Percentiles rank a stretch among this genome's conserved stretches.
These are phyloP conservation scores for Funneliformis mosseae DNA, from an alignment of 192 early-diverging fungal species.

Conservation along the genomic window DNA sequence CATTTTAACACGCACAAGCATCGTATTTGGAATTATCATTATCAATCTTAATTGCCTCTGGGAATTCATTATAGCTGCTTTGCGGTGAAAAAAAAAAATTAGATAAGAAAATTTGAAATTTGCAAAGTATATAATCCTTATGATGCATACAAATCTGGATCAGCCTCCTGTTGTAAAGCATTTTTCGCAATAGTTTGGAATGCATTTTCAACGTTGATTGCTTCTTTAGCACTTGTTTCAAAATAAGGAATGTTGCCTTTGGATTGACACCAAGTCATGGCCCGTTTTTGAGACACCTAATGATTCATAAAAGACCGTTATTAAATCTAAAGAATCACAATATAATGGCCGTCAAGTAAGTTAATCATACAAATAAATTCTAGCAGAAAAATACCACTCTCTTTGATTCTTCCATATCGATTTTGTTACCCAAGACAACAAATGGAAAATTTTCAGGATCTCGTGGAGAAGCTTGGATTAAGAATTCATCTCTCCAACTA, in stretches of 20 bases:
- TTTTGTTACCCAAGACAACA: slow-evolving; percentile 99
- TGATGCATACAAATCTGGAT: slow-evolving; percentile 73
- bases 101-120: neutral
- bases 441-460: slow-evolving; percentile 99
- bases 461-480: slow-evolving; percentile 91
- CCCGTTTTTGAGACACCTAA: slow-evolving; percentile 93
- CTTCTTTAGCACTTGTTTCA: slow-evolving; percentile 98
- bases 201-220: slow-evolving; percentile 97
- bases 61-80: slow-evolving; percentile 74
- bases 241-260: slow-evolving; percentile 97
- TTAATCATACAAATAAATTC: neutral
- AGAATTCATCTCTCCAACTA: slow-evolving; percentile 98
- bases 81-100: slow-evolving; percentile 13
- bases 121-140: slow-evolving; percentile 12
- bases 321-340: neutral
- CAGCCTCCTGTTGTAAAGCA: slow-evolving; percentile 92
- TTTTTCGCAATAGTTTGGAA: slow-evolving; percentile 96
- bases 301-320: neutral
- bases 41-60: slow-evolving; percentile 89
- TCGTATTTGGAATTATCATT: slow-evolving; percentile 59
- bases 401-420: slow-evolving; percentile 94
- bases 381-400: slow-evolving; percentile 64
- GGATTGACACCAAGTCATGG: slow-evolving; percentile 93
- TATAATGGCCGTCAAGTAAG: neutral
- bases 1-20: neutral